Evolutionary conservation across 1,139 yeast species (phyloP).

Genomic region (Arxiozyma slooffiae): DNA sequence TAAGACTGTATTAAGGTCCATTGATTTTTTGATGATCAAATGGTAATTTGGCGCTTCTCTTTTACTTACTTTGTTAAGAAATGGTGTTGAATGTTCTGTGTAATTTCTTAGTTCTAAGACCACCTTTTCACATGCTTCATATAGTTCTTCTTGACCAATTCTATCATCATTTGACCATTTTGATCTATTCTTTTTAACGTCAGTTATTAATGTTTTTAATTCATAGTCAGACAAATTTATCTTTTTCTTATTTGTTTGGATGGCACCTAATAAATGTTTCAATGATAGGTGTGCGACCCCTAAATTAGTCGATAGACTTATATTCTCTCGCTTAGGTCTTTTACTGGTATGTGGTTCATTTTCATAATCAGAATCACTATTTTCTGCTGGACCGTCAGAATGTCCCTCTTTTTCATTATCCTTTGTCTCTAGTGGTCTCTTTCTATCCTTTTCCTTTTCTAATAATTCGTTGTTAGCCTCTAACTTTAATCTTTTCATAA

Average conservation of each 20-base stretch:
- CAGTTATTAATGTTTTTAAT: slow-evolving; percentile 74
- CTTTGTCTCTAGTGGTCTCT: slow-evolving; percentile 12
- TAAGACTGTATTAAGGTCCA: slow-evolving; percentile 93
- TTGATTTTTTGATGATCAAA: slow-evolving; percentile 79
- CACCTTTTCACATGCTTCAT: slow-evolving; percentile 95
- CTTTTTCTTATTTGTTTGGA: slow-evolving; percentile 68
- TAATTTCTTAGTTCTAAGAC: slow-evolving; percentile 80
- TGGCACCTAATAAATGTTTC: slow-evolving; percentile 67
- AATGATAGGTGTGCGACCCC: slow-evolving; percentile 80
- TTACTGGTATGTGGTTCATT: slow-evolving; percentile 12
- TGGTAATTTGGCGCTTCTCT: slow-evolving; percentile 97
- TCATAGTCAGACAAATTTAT: slow-evolving; percentile 75
- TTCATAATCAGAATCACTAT: slow-evolving; percentile 6
- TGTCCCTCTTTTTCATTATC: slow-evolving; percentile 5
- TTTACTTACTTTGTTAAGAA: slow-evolving; percentile 85
- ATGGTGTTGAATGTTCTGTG: slow-evolving; percentile 95
- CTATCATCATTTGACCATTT: slow-evolving; percentile 95
- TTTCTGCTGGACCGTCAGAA: slow-evolving; percentile 5
- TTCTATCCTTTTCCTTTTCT: slow-evolving; percentile 32
- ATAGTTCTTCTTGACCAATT: slow-evolving; percentile 93
- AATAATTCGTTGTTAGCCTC: slow-evolving; percentile 72
- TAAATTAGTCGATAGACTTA: slow-evolving; percentile 37
- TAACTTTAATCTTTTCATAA: slow-evolving; percentile 63
- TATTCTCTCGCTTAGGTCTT: slow-evolving; percentile 20
- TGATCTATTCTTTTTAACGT: slow-evolving; percentile 87